Base-by-base conservation (phyloP, 768 basidiomycete species). In the Lentinula sp. region DNA sequence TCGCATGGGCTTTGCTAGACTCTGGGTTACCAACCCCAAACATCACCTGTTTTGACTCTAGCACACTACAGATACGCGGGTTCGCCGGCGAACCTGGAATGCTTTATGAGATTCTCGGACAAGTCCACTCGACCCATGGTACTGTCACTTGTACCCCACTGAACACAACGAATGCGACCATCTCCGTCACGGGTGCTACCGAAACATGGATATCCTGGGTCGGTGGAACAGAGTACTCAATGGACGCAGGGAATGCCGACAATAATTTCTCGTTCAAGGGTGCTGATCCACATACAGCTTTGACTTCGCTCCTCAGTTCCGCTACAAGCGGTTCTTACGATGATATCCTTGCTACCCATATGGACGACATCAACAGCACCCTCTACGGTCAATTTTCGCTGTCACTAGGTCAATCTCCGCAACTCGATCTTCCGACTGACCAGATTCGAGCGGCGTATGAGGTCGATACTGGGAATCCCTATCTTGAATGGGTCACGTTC, bases 401-500 rank as follows among this genome's bases (percentile, higher is more conserved):
- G 39, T 76, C 80, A 28, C 70, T 91, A 5, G 87, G 86, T 4
- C 84, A 87, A 67, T 79, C 64, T 43, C 78, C 87, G 2, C 76
- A 84, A 59, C 66, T 87, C 39, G 61, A 70, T 49, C 75, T 70
- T 5, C 78, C 88, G 23, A 91, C 88, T 15, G 81, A 89, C 67
- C 74, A 78, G 62, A 73, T 91, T 35, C 74, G 80, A 55, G 69
- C 71, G 1, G 73, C 75, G 53, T 91, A 91, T 66, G 66, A 75
- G 57, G 75, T 78, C 11, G 80, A 84, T 51, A 69, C 71, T 6
- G 87, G 86, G 5, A 82, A 89, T 63, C 66, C 79, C 35, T 90
- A 90, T 67, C 64, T 91, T 28, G 89, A 91, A 69, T 89, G 87
- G 87, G 53, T 91, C 40, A 61, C 84, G 63, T 90, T 91, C 71